Evolutionary conservation across 2,329 filamentous ascomycete species (phyloP), one percentile per base, ranked within the genome.

Genomic region (Trichocomaceae sp.): DNA sequence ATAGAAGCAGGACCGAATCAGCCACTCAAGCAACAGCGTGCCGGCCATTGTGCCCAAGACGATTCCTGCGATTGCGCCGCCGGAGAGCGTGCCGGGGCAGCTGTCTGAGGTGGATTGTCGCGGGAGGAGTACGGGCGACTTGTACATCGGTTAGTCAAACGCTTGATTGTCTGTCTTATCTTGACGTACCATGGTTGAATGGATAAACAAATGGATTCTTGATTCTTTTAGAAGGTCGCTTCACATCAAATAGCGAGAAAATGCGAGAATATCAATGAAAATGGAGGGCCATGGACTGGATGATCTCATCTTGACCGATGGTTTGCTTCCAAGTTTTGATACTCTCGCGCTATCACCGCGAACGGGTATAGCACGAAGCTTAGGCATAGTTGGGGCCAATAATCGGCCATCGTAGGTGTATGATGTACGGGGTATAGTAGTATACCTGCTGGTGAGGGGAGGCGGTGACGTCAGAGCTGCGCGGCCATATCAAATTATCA

Each of bases 21-120:
- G 60, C 70, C 70, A 73, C 5, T 69, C 56, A 5, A 73, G 50
- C 4, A 73, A 57, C 2, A 72, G 61, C 0, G 67, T 69, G 7
- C 69, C 71, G 3, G 63, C 67, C 37, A 73, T 70, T n/a, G 66
- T 64, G 10, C 71, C 71, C 49, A 73, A 63, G 17, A 73, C 69
- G 47, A 73, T 73, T 9, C 71, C 71, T 0, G 70, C 71, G 26
- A 73, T 69, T 4, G 58, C 69, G 1, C 71, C 70, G 15, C 68
- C 62, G n/a, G 61, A 63, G 17, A 73, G 64, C 13, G 59, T 65
- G 44, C 58, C 64, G 2, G 67, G 65, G 41, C 68, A 71, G 50
- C 17, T 47, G 20, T 33, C 15, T 13, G 37, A 26, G 47, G 49
- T 37, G n/a, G 54, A 56, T 52, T 56, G 49, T 17, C 54, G 33